Base-by-base conservation (phyloP, 2,329 filamentous ascomycete genomes). In the Cytospora piceae region DNA sequence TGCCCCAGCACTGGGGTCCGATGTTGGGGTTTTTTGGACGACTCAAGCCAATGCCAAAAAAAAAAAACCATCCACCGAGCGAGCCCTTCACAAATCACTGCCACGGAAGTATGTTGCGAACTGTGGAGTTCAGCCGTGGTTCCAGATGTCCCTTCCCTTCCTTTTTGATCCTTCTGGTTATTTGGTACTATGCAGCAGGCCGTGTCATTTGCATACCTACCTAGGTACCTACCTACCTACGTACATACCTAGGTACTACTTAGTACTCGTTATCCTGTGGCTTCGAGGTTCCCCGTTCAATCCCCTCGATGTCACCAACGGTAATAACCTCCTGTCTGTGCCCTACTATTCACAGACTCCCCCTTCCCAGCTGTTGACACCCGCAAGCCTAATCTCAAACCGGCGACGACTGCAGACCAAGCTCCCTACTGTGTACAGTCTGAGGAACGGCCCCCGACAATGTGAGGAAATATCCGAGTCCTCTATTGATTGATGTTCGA, bases 21-120 rank as follows among this genome's bases (percentile, higher is more conserved):
- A 46, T 64, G 56, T 29, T 64, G 42, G 61, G 55, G 55, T 29
- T 53, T 49, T 57, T 37, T 56, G 52, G 42, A 51, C 61, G 64
- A 37, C 56, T 53, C 59, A 24, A 14, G 11, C 46, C n/a, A 49
- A 11, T 9, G 34, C 34, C 34, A 8, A 34, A 34, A 34, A 34
- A 34, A 34, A 34, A 34, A 37, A 37, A 46, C 6, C 20, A n/a
- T 8, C 17, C 17, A n/a, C 20, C 6, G 17, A 46, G 3, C 17
- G n/a, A 46, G 42, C 42, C n/a, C 11, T 49, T 49, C n/a, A 24
- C 46, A n/a, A 24, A 22, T 49, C n/a, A 49, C n/a, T 49, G n/a
- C n/a, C 46, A 49, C 46, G n/a, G n/a, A n/a, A 24, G n/a, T 49
- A 24, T n/a, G 46, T 20, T 49, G n/a, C n/a, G 4, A 49, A 49